Conservation (phyloP, 2,329 filamentous ascomycete species). For the Pseudogymnoascus sp. region DNA sequence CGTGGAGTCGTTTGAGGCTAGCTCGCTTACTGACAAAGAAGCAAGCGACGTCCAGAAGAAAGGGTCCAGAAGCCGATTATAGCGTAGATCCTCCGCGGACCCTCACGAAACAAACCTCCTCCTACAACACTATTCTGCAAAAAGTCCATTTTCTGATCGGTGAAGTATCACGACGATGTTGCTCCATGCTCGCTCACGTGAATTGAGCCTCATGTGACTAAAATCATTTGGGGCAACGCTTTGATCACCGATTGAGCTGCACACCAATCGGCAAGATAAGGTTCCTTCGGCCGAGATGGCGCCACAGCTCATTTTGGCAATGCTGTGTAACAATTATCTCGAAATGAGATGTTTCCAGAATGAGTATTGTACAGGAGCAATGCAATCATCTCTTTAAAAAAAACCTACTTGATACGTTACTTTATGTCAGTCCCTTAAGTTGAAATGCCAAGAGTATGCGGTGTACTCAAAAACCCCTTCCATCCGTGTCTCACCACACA, state of each 20-base stretch:
- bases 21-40: slow-evolving; percentile 2
- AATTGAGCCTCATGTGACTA: background rate
- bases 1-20: background rate
- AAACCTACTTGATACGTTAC: background rate
- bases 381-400: background rate
- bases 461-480: background rate
- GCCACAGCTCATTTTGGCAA: background rate
- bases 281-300: background rate
- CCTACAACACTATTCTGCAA: background rate
- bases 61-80: background rate
- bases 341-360: background rate
- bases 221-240: background rate
- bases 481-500: background rate
- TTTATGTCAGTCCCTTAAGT: background rate
- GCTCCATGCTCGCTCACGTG: background rate
- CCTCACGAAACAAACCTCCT: background rate
- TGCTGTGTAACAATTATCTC: slow-evolving; percentile 1
- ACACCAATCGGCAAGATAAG: background rate
- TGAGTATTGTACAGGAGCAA: background rate
- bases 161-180: background rate
- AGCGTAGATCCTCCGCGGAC: background rate
- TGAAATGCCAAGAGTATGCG: slow-evolving; percentile 1
- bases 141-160: background rate
- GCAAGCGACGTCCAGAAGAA: background rate
- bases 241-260: background rate